Evolutionary conservation across 768 basidiomycete species (phyloP).

Genomic region (Lactarius deliciosus): DNA sequence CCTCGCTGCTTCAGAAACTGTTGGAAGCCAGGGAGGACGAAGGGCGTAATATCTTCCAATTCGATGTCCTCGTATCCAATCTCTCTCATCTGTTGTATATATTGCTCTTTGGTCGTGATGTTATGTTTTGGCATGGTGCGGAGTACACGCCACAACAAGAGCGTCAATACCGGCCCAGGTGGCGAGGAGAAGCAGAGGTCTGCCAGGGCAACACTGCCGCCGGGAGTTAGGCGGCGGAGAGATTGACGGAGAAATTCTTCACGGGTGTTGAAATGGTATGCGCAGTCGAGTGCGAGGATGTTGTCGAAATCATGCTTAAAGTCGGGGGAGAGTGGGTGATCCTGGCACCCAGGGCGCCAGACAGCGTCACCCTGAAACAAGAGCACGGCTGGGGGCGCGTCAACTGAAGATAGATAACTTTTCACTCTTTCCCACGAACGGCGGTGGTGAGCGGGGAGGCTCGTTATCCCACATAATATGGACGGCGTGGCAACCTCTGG

Average conservation of each 20-base stretch:
- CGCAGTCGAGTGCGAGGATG: slow-evolving; percentile 65
- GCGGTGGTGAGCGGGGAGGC: slow-evolving; percentile 47
- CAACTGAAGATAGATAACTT: slow-evolving; percentile 8
- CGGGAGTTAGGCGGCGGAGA: slow-evolving; percentile 45
- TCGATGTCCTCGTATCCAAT: slow-evolving; percentile 54
- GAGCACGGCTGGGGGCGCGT: slow-evolving; percentile 36
- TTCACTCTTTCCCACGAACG: slow-evolving; percentile 46
- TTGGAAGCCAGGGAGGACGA: slow-evolving; percentile 60
- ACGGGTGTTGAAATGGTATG: slow-evolving; percentile 64
- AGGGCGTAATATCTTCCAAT: slow-evolving; percentile 54
- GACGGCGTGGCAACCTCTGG: slow-evolving; percentile 47
- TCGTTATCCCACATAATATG: slow-evolving; percentile 57
- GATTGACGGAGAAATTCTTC: slow-evolving; percentile 51
- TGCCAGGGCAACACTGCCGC: slow-evolving; percentile 56
- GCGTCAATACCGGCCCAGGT: slow-evolving; percentile 30
- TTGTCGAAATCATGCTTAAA: slow-evolving; percentile 40
- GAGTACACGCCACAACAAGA: slow-evolving; percentile 37
- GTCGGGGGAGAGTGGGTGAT: slow-evolving; percentile 47
- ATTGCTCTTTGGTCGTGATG: slow-evolving; percentile 46
- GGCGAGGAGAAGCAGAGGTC: slow-evolving; percentile 55
- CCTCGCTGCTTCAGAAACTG: slow-evolving; percentile 48
- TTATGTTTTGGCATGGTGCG: slow-evolving; percentile 49
- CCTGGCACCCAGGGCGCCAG: slow-evolving; percentile 35
- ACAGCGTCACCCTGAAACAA: slow-evolving; percentile 55
- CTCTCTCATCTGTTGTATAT: slow-evolving; percentile 43